Base-by-base conservation (phyloP, 768 basidiomycete species). In the Jaapia argillacea region DNA sequence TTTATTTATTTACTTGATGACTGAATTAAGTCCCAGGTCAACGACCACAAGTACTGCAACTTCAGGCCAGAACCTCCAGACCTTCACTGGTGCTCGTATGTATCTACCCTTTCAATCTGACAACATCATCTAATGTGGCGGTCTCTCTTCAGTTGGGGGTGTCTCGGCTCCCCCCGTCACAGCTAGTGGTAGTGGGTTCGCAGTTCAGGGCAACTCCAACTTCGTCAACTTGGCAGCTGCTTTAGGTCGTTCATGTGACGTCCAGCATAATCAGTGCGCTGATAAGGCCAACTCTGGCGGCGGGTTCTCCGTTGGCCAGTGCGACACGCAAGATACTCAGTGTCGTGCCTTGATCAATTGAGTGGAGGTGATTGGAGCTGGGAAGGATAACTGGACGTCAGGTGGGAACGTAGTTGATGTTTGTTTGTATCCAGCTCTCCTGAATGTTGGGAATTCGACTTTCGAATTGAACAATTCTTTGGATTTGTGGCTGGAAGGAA, bases 181-280 rank as follows among this genome's bases (percentile, higher is more conserved):
- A 24, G 47, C 54, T 43, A 72, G 72, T 28, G 73, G 69, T 22
- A 57, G 60, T 45, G 73, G 71, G 28, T 78, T 80, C 59, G 48
- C 57, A 5, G 73, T 75, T 41, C 58, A 61, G 10, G 55, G 52
- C 42, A 68, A 66, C 36, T 66, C 69, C 31, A 48, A 54, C 33
- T 79, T 78, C 68, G 48, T 74, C 24, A 72, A 74, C 52, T 28
- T 61, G 12, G 57, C 57, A 24, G 70, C 68, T 31, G 76, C 77
- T 14, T 62, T 78, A 24, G 71, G 70, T 18, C 71, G 77, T 24
- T 74, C 74, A 2, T 80, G 78, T 58, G 73, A 75, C 50, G 65
- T 74, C 28, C 75, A 78, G 56, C 68, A 76, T 54, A 78, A 77
- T 58, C 45, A 56, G 25, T 80, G 77, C 48, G 71, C 73, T 27